phyloP scores from a whole-genome alignment of 805 yeast species.

The Candida tibetensis region DNA sequence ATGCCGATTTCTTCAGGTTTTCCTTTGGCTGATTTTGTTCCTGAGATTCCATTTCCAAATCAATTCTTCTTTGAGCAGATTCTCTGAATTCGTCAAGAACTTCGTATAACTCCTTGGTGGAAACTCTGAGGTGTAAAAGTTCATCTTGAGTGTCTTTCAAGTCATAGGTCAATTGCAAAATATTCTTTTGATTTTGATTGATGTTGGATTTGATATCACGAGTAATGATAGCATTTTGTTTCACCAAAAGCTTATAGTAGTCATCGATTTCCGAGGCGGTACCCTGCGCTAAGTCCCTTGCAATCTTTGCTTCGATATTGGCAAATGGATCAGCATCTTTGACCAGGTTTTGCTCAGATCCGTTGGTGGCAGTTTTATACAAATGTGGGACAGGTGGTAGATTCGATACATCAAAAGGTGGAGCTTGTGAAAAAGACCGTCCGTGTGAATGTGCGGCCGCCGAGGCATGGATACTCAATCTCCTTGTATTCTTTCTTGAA shows the following conservation, averaged over 20 bases:
- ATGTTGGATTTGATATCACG: constrained; percentile 58
- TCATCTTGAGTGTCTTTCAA: constrained; percentile 63
- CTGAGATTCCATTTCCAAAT: constrained; percentile 36
- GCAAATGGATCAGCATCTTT: constrained; percentile 7
- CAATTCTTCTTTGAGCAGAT: constrained; percentile 57
- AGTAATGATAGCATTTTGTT: constrained; percentile 49
- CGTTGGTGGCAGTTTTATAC: constrained; percentile 6
- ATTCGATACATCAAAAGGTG: constrained; percentile 20
- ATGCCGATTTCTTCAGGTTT: constrained; percentile 5
- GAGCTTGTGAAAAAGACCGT: constrained; percentile 19
- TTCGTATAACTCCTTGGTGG: constrained; percentile 57
- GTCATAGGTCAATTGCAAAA: constrained; percentile 57
- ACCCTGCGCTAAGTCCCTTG: constrained; percentile 52
- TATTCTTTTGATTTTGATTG: constrained; percentile 60
- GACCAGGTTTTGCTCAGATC: constrained; percentile 5
- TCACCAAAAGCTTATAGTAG: constrained; percentile 54
- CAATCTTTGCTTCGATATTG: constrained; percentile 16
- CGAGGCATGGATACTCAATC: constrained; percentile 39
- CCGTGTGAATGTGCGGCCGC: constrained; percentile 34
- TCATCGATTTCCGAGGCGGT: constrained; percentile 71
- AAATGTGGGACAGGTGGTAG: constrained; percentile 33
- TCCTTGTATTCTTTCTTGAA: constrained; percentile 21
- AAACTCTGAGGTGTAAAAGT: constrained; percentile 56
- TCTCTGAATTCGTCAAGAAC: constrained; percentile 57
- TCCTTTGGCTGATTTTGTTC: constrained; percentile 8